Conservation (phyloP, 306 rosid genomes). For the Prunus mira region DNA sequence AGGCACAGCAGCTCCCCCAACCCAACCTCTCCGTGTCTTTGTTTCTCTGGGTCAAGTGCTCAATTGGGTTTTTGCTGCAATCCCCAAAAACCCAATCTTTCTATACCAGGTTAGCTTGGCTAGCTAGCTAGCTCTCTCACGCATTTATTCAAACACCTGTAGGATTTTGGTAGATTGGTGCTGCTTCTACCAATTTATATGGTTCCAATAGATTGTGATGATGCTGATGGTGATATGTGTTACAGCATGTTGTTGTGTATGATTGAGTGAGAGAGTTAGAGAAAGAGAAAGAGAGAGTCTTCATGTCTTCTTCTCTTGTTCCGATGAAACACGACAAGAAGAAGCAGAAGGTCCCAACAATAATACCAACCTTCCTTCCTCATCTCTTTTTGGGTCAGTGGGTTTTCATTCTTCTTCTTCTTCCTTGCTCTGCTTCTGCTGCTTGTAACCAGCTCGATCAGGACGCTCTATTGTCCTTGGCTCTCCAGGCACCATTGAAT, state of each 20-base stretch:
- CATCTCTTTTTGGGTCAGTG: neutral
- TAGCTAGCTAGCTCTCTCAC: neutral
- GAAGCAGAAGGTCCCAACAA: neutral
- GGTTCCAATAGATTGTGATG: neutral
- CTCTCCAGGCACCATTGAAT: slow-evolving; percentile 32
- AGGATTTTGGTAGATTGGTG: neutral
- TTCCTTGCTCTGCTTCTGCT: slow-evolving; percentile 3
- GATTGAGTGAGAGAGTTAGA: neutral
- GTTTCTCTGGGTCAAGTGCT: slow-evolving; percentile 12
- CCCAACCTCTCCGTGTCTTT: neutral
- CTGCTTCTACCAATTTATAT: neutral
- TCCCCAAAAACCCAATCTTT: neutral
- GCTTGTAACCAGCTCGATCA: neutral
- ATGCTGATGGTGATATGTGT: neutral
- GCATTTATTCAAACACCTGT: neutral
- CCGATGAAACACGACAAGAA: slow-evolving; percentile 30
- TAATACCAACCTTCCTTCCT: neutral
- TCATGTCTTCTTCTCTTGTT: slow-evolving; percentile 1
- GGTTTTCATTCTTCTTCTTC: neutral
- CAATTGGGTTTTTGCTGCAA: neutral
- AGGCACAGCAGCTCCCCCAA: neutral
- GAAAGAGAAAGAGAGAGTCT: neutral
- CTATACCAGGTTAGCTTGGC: neutral
- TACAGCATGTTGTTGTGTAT: neutral
- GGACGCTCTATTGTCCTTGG: neutral